Evolutionary conservation across 495 filamentous ascomycete genomes (phyloP).

Genomic region (Sordaria brevicollis): DNA sequence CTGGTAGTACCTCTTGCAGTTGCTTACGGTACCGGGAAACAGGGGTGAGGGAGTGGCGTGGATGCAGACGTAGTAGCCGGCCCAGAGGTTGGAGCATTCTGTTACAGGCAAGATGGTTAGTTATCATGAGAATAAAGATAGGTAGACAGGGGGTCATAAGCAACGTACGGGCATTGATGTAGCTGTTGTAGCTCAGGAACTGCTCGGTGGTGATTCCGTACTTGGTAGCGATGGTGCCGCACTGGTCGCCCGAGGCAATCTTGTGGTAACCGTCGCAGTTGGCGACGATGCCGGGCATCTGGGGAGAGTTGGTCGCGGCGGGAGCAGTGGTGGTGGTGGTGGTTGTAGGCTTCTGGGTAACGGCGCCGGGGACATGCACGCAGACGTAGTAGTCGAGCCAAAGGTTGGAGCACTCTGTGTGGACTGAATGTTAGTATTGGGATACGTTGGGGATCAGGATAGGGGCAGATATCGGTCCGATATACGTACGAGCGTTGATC

Average conservation of each 20-base stretch:
- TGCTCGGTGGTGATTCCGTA: constrained; percentile 17
- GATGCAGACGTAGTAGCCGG: constrained; percentile 10
- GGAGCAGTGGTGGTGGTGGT: not conserved
- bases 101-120: not conserved
- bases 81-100: constrained; percentile 4
- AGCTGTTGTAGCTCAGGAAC: constrained; percentile 26
- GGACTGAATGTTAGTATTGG: constrained; percentile 1
- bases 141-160: not conserved
- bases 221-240: constrained; percentile 23
- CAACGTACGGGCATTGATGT: not conserved
- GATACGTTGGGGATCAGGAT: constrained; percentile 16
- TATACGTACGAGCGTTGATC: constrained; percentile 25
- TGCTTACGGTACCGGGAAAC: not conserved
- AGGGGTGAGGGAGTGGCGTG: not conserved
- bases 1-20: not conserved
- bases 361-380: not conserved
- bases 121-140: not conserved
- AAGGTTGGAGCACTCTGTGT: constrained; percentile 4
- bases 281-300: constrained; percentile 21
- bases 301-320: constrained; percentile 30
- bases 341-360: not conserved
- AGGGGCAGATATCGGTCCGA: constrained; percentile 29
- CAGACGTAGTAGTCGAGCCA: constrained; percentile 11
- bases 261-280: constrained; percentile 34
- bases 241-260: constrained; percentile 32